Percentiles rank a stretch among this genome's conserved stretches.
These are phyloP conservation scores for Neoboletus subvelutipes DNA, from an alignment of 768 basidiomycete species.

Conservation along the genomic window DNA sequence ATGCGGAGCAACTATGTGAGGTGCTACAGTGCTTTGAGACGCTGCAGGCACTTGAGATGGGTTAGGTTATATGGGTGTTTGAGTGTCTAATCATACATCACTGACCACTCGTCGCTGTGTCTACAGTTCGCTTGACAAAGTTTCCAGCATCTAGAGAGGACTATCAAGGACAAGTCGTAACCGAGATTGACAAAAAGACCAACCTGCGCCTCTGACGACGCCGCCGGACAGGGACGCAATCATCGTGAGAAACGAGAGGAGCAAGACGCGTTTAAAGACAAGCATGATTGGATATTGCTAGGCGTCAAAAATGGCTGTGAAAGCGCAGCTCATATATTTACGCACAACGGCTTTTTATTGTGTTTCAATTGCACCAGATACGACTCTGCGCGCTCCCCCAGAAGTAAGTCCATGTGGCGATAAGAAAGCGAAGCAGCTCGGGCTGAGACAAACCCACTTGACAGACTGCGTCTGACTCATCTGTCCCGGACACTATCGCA, in stretches of 20 bases:
- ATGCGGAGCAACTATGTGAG: background rate
- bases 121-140: background rate
- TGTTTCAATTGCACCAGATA: too few species aligned
- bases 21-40: background rate
- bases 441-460: too few species aligned
- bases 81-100: background rate
- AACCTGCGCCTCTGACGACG: conserved; percentile 10
- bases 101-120: conserved; percentile 1
- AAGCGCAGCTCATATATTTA: conserved; percentile 8
- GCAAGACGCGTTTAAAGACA: conserved; percentile 2
- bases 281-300: conserved; percentile 9
- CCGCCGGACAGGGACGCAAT: conserved; percentile 6
- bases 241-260: conserved; percentile 15
- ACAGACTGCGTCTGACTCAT: too few species aligned
- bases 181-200: background rate
- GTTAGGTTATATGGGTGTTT: too few species aligned
- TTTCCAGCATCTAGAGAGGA: background rate
- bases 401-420: too few species aligned
- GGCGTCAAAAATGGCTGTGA: background rate
- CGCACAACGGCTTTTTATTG: background rate
- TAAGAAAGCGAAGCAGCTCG: too few species aligned
- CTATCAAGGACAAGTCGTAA: background rate
- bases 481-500: too few species aligned
- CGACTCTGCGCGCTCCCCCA: too few species aligned
- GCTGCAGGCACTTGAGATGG: background rate